A percentile compares a stretch with the other conserved stretches of the same genome.
phyloP scores from a whole-genome alignment of 176 grass and related monocot genomes.

The Puya raimondii region DNA sequence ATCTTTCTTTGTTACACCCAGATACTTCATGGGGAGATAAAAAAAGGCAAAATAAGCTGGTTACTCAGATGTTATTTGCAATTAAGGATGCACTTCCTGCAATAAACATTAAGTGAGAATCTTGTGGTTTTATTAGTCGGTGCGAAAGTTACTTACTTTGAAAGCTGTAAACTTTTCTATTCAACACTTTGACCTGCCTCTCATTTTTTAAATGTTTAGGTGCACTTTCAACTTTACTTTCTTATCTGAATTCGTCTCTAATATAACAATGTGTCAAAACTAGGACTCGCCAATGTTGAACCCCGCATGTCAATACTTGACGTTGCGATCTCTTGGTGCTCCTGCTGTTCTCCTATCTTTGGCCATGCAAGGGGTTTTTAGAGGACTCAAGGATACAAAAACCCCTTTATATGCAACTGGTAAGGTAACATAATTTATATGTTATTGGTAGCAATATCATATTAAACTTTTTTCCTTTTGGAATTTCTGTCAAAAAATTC shows the following conservation, averaged over 20 bases:
- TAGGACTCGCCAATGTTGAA: constrained; percentile 69
- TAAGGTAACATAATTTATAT: constrained; percentile 43
- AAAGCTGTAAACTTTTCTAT: not conserved
- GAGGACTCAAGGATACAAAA: constrained; percentile 88
- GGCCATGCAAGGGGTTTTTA: constrained; percentile 76
- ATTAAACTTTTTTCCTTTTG: not conserved
- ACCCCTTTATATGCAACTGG: constrained; percentile 94
- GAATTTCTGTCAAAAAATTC: not conserved
- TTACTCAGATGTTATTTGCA: too few species aligned
- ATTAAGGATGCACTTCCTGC: too few species aligned
- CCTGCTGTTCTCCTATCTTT: constrained; percentile 85
- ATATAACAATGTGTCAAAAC: constrained; percentile 10
- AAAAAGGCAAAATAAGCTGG: too few species aligned
- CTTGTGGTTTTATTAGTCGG: not conserved
- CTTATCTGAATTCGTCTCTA: not conserved
- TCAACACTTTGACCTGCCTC: not conserved
- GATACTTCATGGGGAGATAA: too few species aligned
- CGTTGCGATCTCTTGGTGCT: constrained; percentile 79
- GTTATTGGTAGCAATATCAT: constrained; percentile 50
- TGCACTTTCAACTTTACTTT: not conserved
- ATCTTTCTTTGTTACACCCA: too few species aligned
- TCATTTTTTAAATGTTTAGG: not conserved
- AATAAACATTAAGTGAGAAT: too few species aligned
- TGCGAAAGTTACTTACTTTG: not conserved
- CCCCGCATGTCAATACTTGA: constrained; percentile 68